phyloP scores from a whole-genome alignment of 495 filamentous ascomycete genomes.

The Lophiotrema nucula region DNA sequence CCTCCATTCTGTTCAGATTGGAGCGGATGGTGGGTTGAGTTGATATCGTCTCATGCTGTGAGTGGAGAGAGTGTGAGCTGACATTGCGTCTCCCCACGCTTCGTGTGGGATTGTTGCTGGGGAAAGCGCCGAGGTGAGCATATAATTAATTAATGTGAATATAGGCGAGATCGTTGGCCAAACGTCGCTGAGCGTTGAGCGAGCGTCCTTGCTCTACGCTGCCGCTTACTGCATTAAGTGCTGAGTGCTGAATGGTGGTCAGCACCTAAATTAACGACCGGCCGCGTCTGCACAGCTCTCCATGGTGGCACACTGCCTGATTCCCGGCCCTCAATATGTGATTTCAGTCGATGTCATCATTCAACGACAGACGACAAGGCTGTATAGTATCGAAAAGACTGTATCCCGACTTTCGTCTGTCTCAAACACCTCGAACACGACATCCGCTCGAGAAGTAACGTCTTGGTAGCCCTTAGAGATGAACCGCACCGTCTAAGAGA shows the following conservation, averaged over 20 bases:
- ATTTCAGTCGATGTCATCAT: slow-evolving; percentile 18
- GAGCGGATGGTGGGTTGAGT: too few relatives aligned
- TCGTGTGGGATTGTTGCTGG: slow-evolving; percentile 2
- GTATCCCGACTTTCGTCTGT: too few relatives aligned
- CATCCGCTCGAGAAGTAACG: too few relatives aligned
- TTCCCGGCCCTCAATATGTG: background rate
- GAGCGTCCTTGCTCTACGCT: slow-evolving; percentile 1
- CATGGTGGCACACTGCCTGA: background rate
- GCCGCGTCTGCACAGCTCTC: background rate
- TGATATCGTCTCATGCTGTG: too few relatives aligned
- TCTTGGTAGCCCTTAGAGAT: too few relatives aligned
- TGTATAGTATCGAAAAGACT: too few relatives aligned
- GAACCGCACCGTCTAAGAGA: too few relatives aligned
- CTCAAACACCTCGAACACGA: too few relatives aligned
- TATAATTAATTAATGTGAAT: slow-evolving; percentile 26
- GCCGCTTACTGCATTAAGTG: slow-evolving; percentile 27
- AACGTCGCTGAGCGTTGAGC: background rate
- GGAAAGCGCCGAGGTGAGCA: slow-evolving; percentile 26
- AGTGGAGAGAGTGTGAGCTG: too few relatives aligned
- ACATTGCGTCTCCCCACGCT: slow-evolving; percentile 6
- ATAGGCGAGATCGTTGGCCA: slow-evolving; percentile 16
- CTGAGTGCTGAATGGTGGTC: slow-evolving; percentile 14
- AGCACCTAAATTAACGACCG: slow-evolving; percentile 24
- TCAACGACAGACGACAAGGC: background rate
- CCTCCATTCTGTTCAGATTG: too few relatives aligned